A percentile compares a stretch with the other conserved stretches of the same genome.
phyloP scores from a whole-genome alignment of 805 yeast genomes.

The Pichia insulana region DNA sequence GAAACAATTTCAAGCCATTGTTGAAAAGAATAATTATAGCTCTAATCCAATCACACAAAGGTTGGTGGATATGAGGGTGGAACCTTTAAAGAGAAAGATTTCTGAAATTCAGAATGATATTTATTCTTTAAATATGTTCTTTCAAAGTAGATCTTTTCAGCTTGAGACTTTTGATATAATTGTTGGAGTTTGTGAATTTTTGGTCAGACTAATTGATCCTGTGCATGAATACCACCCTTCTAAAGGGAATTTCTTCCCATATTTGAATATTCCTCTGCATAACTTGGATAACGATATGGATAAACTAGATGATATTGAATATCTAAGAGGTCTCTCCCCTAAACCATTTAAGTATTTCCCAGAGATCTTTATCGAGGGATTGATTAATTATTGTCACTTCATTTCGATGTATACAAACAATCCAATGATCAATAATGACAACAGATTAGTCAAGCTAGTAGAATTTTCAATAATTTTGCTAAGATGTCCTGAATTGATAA shows the following conservation, averaged over 20 bases:
- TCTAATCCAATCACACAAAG: slow-evolving; percentile 24
- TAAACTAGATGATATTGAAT: slow-evolving; percentile 68
- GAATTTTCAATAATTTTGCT: slow-evolving; percentile 68
- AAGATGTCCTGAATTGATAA: slow-evolving; percentile 76
- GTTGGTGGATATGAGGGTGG: slow-evolving; percentile 22
- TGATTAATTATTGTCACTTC: slow-evolving; percentile 61
- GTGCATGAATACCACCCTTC: slow-evolving; percentile 49
- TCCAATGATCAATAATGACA: slow-evolving; percentile 46
- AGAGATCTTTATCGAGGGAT: slow-evolving; percentile 77
- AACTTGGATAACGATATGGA: slow-evolving; percentile 54
- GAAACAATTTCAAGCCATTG: slow-evolving; percentile 38
- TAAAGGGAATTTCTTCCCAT: slow-evolving; percentile 12
- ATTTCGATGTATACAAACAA: slow-evolving; percentile 46
- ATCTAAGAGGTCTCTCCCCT: slow-evolving; percentile 56
- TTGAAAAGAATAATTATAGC: slow-evolving; percentile 11
- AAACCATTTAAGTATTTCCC: slow-evolving; percentile 76
- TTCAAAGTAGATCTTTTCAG: slow-evolving; percentile 49
- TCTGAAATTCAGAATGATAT: slow-evolving; percentile 34
- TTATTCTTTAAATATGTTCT: slow-evolving; percentile 55
- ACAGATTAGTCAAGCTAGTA: slow-evolving; percentile 48
- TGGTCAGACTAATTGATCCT: slow-evolving; percentile 68
- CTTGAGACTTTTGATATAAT: slow-evolving; percentile 66
- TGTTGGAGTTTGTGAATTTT: slow-evolving; percentile 65
- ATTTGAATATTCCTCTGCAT: slow-evolving; percentile 46
- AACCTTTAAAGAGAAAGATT: slow-evolving; percentile 28